These are phyloP conservation scores for Xerocomus tenax DNA, from an alignment of 1,284 basidiomycete species.

Conservation along the genomic window DNA sequence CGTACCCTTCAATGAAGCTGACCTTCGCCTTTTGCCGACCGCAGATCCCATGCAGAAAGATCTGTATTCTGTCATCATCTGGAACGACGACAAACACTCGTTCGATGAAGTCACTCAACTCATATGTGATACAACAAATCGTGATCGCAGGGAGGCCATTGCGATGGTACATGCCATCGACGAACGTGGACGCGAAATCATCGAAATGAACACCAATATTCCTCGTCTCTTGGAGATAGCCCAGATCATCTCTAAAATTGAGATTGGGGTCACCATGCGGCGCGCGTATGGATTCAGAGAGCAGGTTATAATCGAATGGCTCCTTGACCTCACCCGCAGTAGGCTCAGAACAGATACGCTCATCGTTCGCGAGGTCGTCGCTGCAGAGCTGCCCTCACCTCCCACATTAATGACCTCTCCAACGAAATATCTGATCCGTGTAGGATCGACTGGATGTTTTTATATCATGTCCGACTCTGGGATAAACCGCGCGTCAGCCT, in stretches of 20 bases:
- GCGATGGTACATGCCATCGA: constrained; percentile 67
- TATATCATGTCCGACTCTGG: constrained; percentile 78
- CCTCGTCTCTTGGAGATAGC: constrained; percentile 71
- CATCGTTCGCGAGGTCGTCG: constrained; percentile 65
- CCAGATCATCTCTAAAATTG: constrained; percentile 76
- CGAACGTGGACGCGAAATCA: constrained; percentile 76
- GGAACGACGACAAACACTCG: constrained; percentile 98
- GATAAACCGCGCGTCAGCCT: constrained; percentile 72
- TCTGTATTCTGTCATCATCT: constrained; percentile 78
- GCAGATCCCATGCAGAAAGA: constrained; percentile 70
- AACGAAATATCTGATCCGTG: constrained; percentile 49
- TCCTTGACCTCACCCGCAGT: constrained; percentile 72
- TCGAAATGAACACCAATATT: constrained; percentile 69
- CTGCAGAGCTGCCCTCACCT: constrained; percentile 59
- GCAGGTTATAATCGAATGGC: constrained; percentile 81
- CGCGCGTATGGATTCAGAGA: constrained; percentile 87
- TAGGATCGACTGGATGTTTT: constrained; percentile 64
- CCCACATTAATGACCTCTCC: constrained; percentile 35
- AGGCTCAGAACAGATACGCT: constrained; percentile 60
- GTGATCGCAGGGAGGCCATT: constrained; percentile 54
- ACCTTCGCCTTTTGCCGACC: constrained; percentile 64
- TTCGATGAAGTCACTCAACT: constrained; percentile 84
- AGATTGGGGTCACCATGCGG: constrained; percentile 85
- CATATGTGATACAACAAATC: constrained; percentile 59
- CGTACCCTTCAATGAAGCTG: constrained; percentile 60